Evolutionary conservation across 2,329 filamentous ascomycete species (phyloP), one percentile per base, ranked within the genome.

Genomic region (Ophiostoma australiae): DNA sequence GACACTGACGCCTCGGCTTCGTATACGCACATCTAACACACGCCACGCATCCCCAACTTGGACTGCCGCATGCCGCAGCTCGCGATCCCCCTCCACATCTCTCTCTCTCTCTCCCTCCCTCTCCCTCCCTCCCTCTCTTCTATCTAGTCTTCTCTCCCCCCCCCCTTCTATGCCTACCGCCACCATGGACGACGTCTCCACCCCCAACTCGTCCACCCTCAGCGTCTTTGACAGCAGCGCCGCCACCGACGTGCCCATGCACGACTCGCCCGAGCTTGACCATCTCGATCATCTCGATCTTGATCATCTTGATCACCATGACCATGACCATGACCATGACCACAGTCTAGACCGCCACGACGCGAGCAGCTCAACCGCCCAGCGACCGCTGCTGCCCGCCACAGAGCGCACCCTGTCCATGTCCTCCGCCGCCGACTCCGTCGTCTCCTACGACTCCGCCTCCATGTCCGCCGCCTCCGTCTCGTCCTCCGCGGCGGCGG

Each of bases 121-220:
- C 17, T 65, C 33, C 31, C 27, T 23, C 55, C 23, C 17, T 7
- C 27, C 31, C 31, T 65, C 33, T 65, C 31, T 11, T 15, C 20
- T 20, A 3, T 7, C 31, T 20, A 35, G 5, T 6, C 27, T n/a
- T 37, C 61, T 65, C 33, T 17, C 39, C 15, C 39, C 13, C 17
- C 44, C 35, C 65, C 15, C 58, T 20, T 4, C 41, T n/a, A 15
- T 52, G 17, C 33, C 31, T 15, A 69, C 23, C 33, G 44, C 37
- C 41, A 44, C 66, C 70, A 75, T 74, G 73, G 74, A 75, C n/a
- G 73, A 74, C 23, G 52, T 58, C 20, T 73, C 74, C 31, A 75
- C 73, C 52, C 72, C 74, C 33, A 73, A 70, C 67, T 74, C 73
- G 52, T 74, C 74, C 13, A 70, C 70, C 27, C 69, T 72, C 31